Evolutionary conservation across 805 yeast genomes (phyloP), one percentile per base, ranked within the genome.

Genomic region (Cyberlindnera maclurae): DNA sequence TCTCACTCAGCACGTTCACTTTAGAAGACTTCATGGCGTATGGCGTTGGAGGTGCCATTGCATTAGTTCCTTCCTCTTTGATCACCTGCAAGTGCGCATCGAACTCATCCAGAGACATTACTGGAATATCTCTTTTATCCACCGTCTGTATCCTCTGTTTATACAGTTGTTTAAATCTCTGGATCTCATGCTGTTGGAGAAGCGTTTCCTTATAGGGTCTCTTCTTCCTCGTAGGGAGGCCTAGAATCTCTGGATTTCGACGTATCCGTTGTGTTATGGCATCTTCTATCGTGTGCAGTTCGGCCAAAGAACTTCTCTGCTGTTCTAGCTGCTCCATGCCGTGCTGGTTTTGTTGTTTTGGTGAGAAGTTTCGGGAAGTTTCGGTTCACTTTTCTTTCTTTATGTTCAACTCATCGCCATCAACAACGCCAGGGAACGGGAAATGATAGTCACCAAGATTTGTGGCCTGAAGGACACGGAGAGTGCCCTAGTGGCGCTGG

Each of bases 401-500:
- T 8, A 26, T 26, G 28, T 26, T 26, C 12, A 10, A 20, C 24
- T 20, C 24, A 20, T 20, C 29, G 15, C 13, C 29, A 27, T 27
- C 29, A 10, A 29, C 31, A 29, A 7, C 15, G 13, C 7, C 31
- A 20, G n/a, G n/a, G n/a, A 29, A 29, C 13, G 13, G 8, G 15
- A 16, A 9, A 47, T 47, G 49, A 57, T 61, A 4, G 32, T 85
- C n/a, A 82, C 83, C 5, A 90, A 90, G 55, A 77, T 90, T 4
- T 90, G 98, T 58, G 98, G 98, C 0, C 57, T 90, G 16, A 73
- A 74, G 47, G 68, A 81, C 3, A 55, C 60, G 0, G 82, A 78
- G 33, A 85, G 85, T 0, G 97, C 96, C 0, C 44, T 60, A n/a
- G 53, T 51, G 5, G 96, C 96, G 0, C 61, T 88, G 0, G 74